Evolutionary conservation across 2,329 filamentous ascomycete species (phyloP), one percentile per base, ranked within the genome.

Genomic region (Mariannaea elegans): DNA sequence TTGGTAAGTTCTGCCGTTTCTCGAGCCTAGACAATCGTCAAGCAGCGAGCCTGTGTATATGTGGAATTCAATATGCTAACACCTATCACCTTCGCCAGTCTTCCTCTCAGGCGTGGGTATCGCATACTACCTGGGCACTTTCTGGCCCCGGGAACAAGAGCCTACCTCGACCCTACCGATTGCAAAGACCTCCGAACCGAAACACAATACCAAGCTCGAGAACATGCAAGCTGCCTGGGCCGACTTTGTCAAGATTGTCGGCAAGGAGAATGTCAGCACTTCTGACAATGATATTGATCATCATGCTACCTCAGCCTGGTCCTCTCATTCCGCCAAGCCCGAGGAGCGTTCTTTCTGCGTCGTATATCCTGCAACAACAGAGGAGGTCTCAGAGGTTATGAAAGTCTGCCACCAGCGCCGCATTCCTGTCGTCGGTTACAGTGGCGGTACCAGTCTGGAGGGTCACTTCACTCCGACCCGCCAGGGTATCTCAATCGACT

Each of bases 341-440:
- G 72, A 79, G 2, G 79, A 87, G 59, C 78, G 80, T 42, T 83
- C 87, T 12, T 90, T 90, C 72, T 84, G 93, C 73, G 82, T 97
- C 50, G 84, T 97, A 38, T 94, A 89, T 72, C 94, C 93, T 0
- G 81, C 78, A 41, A 87, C 83, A 32, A 97, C 94, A 1, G 90
- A 94, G 65, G 90, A 97, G 68, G 93, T 97, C 8, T 90, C 90
- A n/a, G 81, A 84, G 63, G 87, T 97, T 60, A 94, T 97, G 89
- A 94, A 94, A 79, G 80, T 97, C 56, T 97, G 94, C 79, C 92
- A 97, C 75, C 77, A 81, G 71, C 83, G 94, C 38, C 83, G 84
- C 56, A 95, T 97, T 63, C 94, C 94, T 5, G 92, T 97, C 21
- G 94, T 92, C 3, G 90, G 89, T 3, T 97, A 93, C 78, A 93